Evolutionary conservation across 768 basidiomycete species (phyloP).

Genomic region (Rhizopogon vulgaris): DNA sequence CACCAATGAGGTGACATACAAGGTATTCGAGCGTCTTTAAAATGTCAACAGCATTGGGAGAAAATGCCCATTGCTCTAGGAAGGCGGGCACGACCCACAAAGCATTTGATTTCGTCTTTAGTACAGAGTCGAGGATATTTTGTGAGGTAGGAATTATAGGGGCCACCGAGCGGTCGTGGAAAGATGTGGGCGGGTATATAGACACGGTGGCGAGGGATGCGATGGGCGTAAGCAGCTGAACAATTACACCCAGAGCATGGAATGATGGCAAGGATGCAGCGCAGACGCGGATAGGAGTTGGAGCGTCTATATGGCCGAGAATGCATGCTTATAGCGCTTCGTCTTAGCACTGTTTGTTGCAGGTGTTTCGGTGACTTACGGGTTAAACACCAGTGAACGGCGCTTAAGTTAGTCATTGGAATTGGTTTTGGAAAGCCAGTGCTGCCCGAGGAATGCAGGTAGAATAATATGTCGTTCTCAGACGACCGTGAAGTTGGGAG

Average conservation of each 20-base stretch:
- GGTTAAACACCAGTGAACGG: constrained; percentile 28
- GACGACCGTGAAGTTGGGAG: background rate
- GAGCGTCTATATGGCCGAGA: constrained; percentile 4
- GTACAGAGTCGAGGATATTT: constrained; percentile 14
- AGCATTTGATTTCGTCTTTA: constrained; percentile 8
- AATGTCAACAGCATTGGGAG: constrained; percentile 10
- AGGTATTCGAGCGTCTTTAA: constrained; percentile 14
- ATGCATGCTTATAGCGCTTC: constrained; percentile 5
- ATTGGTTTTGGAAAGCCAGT: constrained; percentile 42
- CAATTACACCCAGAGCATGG: constrained; percentile 12
- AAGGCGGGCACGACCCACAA: constrained; percentile 17
- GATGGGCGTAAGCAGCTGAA: constrained; percentile 12
- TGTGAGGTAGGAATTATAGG: constrained; percentile 17
- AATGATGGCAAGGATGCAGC: constrained; percentile 17
- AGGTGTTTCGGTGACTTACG: constrained; percentile 20
- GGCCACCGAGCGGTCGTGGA: constrained; percentile 6
- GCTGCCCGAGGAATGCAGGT: constrained; percentile 46
- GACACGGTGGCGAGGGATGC: constrained; percentile 8
- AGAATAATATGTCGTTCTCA: constrained; percentile 23
- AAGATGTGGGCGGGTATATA: constrained; percentile 16
- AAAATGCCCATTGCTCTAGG: constrained; percentile 19
- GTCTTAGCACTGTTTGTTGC: background rate
- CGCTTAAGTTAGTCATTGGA: constrained; percentile 23
- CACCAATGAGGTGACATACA: constrained; percentile 8
- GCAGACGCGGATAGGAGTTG: constrained; percentile 1